Evolutionary conservation across 495 filamentous ascomycete genomes (phyloP).

Genomic region (Friedmanniomyces simplex): DNA sequence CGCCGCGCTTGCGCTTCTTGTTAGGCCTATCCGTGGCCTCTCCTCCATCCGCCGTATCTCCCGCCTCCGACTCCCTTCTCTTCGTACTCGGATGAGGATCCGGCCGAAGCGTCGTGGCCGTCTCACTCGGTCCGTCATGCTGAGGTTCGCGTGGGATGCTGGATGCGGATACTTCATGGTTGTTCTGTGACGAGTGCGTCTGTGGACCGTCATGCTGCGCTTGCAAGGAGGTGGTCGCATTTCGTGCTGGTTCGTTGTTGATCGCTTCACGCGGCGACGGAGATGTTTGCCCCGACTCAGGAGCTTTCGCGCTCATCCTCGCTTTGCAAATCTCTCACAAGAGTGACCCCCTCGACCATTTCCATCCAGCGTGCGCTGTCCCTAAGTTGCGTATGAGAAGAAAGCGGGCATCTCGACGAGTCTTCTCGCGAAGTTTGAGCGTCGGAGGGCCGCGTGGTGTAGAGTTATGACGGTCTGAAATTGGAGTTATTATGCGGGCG

Average conservation of each 20-base stretch:
- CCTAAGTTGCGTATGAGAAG: not conserved
- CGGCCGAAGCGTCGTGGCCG: constrained; percentile 13
- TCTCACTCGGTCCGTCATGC: not conserved
- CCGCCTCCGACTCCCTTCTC: constrained; percentile 17
- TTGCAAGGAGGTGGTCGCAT: not conserved
- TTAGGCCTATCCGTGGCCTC: constrained; percentile 37
- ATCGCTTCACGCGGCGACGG: no score
- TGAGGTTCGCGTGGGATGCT: no score
- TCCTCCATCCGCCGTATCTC: not conserved
- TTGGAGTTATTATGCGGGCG: not conserved
- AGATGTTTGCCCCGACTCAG: no score
- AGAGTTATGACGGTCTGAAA: not conserved
- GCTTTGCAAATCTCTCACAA: constrained; percentile 7
- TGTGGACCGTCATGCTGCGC: not conserved
- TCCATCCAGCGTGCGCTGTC: not conserved
- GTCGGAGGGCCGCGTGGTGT: not conserved
- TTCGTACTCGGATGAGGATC: constrained; percentile 9
- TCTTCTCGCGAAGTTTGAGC: not conserved
- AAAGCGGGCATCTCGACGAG: not conserved
- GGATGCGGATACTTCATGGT: not conserved
- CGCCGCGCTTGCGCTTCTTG: constrained; percentile 64
- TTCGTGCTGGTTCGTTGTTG: not conserved
- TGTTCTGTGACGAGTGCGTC: not conserved
- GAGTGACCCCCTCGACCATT: constrained; percentile 16
- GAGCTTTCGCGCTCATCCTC: constrained; percentile 5